A percentile compares a stretch with the other conserved stretches of the same genome.
Conservation (phyloP, 2,329 filamentous ascomycete species). For the Aspergillus sp. region DNA sequence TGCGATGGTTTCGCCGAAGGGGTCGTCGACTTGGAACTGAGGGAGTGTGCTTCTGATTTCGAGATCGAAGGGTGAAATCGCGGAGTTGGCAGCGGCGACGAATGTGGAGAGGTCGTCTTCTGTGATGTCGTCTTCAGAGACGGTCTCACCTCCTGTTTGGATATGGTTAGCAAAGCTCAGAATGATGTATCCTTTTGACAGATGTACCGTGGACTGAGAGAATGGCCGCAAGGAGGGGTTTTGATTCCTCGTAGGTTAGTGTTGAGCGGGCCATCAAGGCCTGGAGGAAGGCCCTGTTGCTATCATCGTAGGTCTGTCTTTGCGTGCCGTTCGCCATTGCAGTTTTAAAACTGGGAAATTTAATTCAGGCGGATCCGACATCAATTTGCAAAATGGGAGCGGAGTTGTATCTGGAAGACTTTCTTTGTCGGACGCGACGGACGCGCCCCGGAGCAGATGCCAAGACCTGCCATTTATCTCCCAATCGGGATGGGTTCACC, state of each 20-base stretch:
- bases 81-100: slow-evolving; percentile 68
- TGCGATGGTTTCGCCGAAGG: slow-evolving; percentile 1
- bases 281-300: slow-evolving; percentile 86
- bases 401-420: neutral
- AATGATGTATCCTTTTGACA: neutral
- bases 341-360: too few species aligned
- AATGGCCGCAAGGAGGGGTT: slow-evolving; percentile 74
- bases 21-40: slow-evolving; percentile 54
- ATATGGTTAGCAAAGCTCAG: neutral
- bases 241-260: slow-evolving; percentile 72
- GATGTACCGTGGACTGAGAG: slow-evolving; percentile 57
- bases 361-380: neutral
- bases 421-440: slow-evolving; percentile 10
- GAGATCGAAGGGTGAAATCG: slow-evolving; percentile 77
- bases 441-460: slow-evolving; percentile 13
- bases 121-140: slow-evolving; percentile 64
- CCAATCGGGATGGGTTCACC: neutral
- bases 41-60: slow-evolving; percentile 77
- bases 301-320: slow-evolving; percentile 54
- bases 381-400: neutral
- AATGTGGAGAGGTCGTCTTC: slow-evolving; percentile 67
- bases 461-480: slow-evolving; percentile 11
- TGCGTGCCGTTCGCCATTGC: slow-evolving; percentile 8
- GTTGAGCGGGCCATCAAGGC: slow-evolving; percentile 77
- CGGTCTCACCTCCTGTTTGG: slow-evolving; percentile 45